Conservation (phyloP, 2,329 filamentous ascomycete species). For the Xylariomycetidae sp. region DNA sequence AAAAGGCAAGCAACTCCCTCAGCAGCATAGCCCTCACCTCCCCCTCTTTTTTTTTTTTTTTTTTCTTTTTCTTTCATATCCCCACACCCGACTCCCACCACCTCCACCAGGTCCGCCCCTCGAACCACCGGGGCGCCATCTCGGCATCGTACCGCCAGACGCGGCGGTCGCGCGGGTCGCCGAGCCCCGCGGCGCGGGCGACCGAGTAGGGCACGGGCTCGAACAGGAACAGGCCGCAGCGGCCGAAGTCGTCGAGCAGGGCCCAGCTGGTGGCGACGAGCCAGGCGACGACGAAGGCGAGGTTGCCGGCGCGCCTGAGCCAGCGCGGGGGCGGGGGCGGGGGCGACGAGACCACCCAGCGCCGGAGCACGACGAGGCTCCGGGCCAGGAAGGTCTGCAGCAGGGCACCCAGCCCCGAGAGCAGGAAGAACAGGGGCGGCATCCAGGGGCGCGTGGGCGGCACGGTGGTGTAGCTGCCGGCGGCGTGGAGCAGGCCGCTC, state of each 20-base stretch:
- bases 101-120: slow-evolving; percentile 39
- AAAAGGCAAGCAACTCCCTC: too few relatives aligned
- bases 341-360: background rate
- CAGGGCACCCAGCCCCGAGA: slow-evolving; percentile 63
- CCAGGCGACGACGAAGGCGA: slow-evolving; percentile 61
- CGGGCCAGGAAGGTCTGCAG: slow-evolving; percentile 42
- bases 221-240: slow-evolving; percentile 70
- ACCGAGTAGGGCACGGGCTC: slow-evolving; percentile 77
- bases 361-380: slow-evolving; percentile 1
- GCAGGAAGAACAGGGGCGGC: slow-evolving; percentile 65
- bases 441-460: slow-evolving; percentile 45
- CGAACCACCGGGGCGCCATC: slow-evolving; percentile 51
- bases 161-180: slow-evolving; percentile 53
- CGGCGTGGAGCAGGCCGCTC: slow-evolving; percentile 66
- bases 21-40: too few relatives aligned
- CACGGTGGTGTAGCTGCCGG: slow-evolving; percentile 64
- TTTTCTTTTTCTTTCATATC: slow-evolving; percentile 15
- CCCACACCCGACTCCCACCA: slow-evolving; percentile 55
- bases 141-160: slow-evolving; percentile 49
- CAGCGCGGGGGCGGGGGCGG: slow-evolving; percentile 33
- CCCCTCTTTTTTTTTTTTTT: slow-evolving; percentile 2
- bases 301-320: slow-evolving; percentile 51
- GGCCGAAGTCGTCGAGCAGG: slow-evolving; percentile 72
- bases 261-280: slow-evolving; percentile 59
- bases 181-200: slow-evolving; percentile 60